A percentile compares a stretch with the other conserved stretches of the same genome.
Evolutionary conservation across 208 protist genomes (phyloP).

Genomic region (Crithidia mellificae): DNA sequence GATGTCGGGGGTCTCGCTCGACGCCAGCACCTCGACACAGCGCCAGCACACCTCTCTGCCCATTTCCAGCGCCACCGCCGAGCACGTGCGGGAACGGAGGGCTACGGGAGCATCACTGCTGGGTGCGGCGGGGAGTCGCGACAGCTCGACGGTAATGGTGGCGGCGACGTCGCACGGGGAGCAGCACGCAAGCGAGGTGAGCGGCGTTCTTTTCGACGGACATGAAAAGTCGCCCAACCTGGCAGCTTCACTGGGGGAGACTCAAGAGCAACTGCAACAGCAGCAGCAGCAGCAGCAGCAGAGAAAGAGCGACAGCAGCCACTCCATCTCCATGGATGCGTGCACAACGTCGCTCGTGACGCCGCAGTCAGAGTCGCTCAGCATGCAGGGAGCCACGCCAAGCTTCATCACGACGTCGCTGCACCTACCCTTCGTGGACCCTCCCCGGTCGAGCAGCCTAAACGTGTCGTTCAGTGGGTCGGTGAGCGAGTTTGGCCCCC

Average conservation of each 20-base stretch:
- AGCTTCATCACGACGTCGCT: neutral
- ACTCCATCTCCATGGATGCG: neutral
- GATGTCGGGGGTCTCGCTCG: neutral
- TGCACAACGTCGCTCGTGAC: neutral
- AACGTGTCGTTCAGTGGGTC: neutral
- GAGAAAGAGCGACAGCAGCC: neutral
- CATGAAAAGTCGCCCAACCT: no score
- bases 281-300: neutral
- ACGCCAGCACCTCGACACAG: constrained; percentile 12
- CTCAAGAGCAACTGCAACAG: neutral
- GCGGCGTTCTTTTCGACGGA: no score
- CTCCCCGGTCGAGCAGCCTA: neutral
- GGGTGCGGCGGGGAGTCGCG: no score
- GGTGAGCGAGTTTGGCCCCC: neutral
- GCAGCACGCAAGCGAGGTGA: no score
- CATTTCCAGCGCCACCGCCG: no score
- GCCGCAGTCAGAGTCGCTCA: neutral
- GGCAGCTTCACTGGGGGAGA: no score
- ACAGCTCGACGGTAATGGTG: no score
- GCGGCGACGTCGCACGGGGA: no score
- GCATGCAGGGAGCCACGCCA: neutral
- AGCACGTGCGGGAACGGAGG: no score
- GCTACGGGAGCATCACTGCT: no score
- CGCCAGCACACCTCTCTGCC: neutral
- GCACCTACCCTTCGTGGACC: neutral